Base-by-base conservation (phyloP, 2,329 filamentous ascomycete species). In the Paraphaeosphaeria sporulosa region DNA sequence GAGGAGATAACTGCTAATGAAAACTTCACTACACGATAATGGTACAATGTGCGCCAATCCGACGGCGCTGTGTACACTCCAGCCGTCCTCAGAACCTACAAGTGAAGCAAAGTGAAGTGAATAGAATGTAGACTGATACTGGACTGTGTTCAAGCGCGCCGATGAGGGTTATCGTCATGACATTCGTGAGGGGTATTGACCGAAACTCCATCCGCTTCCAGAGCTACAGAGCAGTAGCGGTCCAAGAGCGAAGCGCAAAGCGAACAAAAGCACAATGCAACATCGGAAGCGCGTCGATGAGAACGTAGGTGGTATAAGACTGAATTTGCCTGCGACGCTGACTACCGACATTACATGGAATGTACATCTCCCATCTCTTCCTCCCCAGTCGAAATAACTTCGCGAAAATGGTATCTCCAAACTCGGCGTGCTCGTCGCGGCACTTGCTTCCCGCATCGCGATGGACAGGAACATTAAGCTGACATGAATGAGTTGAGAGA, bases 271-370 rank as follows among this genome's bases (percentile, higher is more conserved):
- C 61, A 71, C 64, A 71, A 67, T 61, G 65, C 69, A 69, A 66
- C 60, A 65, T 65, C 58, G 57, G 70, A 65, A 34, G 65, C 66
- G 68, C 66, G 61, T 69, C 68, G 70, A 66, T 63, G 55, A 52
- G 34, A 36, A 13, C 57, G 55, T 61, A 40, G 64, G 63, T 64
- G 64, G 63, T 64, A 64, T 70, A 67, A 60, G 66, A 75, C 70
- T 67, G 64, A 72, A 75, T 76, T 73, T 68, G 68, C 70, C 71
- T 75, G 73, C 73, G 73, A 76, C 73, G 71, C 73, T 72, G 69
- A 70, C 72, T 76, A 74, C 71, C 55, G 66, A 65, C 73, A 76
- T 76, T 75, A 77, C 68, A 70, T 58, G 65, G 64, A 66, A 69
- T 60, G 60, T 70, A 68, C 57, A 61, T 65, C 64, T 60, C 62